A percentile compares a stretch with the other conserved stretches of the same genome.
phyloP scores from a whole-genome alignment of 2,329 filamentous ascomycete genomes.

The Arthrobotrys pseudoclavata region DNA sequence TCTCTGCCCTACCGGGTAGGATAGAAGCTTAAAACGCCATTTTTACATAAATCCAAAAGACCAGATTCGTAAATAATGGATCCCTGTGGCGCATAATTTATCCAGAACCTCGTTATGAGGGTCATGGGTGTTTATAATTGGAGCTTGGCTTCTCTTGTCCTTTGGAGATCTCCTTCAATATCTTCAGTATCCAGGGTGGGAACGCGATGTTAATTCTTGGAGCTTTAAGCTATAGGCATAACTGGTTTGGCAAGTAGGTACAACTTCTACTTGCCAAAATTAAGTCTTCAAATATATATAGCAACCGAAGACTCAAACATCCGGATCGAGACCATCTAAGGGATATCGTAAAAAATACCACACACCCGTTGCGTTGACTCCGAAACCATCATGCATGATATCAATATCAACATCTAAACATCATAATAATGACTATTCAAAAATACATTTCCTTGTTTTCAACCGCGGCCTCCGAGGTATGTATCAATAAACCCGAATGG shows the following conservation, averaged over 20 bases:
- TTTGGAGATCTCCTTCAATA: background rate
- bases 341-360: background rate
- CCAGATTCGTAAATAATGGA: background rate
- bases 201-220: too few species aligned
- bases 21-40: background rate
- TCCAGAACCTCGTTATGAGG: background rate
- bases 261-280: too few species aligned
- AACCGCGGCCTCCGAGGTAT: too few species aligned
- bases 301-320: too few species aligned
- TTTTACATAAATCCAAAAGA: background rate
- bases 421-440: too few species aligned
- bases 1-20: background rate
- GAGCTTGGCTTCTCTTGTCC: background rate
- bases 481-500: too few species aligned
- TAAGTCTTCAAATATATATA: too few species aligned
- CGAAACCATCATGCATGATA: background rate
- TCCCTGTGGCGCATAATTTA: background rate
- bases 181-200: background rate
- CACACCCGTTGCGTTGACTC: background rate
- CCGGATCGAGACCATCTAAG: too few species aligned
- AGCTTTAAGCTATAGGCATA: too few species aligned
- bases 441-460: too few species aligned
- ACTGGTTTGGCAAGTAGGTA: too few species aligned
- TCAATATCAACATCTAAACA: background rate
- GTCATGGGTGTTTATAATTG: background rate